Evolutionary conservation across 2,329 filamentous ascomycete species (phyloP).

Genomic region (Penicillium sp.): DNA sequence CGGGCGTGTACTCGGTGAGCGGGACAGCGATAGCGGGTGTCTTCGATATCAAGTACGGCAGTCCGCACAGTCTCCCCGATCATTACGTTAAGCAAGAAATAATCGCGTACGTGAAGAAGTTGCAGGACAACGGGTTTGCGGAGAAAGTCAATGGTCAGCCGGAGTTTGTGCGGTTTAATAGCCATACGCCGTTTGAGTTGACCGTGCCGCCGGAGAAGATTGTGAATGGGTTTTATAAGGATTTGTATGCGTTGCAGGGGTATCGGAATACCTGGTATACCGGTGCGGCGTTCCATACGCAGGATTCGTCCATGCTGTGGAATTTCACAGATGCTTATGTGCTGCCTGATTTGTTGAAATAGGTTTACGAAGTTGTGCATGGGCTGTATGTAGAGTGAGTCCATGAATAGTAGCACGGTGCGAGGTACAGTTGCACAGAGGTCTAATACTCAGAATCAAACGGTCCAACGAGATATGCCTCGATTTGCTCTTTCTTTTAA

Average conservation of each 20-base stretch:
- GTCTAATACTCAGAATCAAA: no score
- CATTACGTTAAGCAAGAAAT: constrained; percentile 33
- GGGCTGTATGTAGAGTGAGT: no score
- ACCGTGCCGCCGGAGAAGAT: constrained; percentile 39
- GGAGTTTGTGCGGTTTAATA: constrained; percentile 37
- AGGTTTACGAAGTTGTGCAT: not conserved
- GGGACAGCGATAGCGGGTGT: constrained; percentile 20
- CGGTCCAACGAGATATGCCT: no score
- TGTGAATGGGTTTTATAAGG: constrained; percentile 43
- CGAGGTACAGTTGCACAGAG: no score
- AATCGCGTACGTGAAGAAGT: constrained; percentile 15
- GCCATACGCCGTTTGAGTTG: constrained; percentile 43
- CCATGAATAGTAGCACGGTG: not conserved
- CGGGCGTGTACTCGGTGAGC: constrained; percentile 26
- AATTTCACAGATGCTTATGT: constrained; percentile 13
- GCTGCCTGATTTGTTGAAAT: constrained; percentile 9
- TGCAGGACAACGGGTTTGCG: constrained; percentile 17
- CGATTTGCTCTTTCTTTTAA: no score
- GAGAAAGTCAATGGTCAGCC: constrained; percentile 21
- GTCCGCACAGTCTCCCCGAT: constrained; percentile 17
- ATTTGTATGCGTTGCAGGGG: constrained; percentile 48
- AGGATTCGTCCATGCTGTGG: constrained; percentile 19
- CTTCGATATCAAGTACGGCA: constrained; percentile 23
- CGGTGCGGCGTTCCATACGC: constrained; percentile 32
- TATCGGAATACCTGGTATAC: constrained; percentile 49